These are phyloP conservation scores for Aspergillus pseudoterreus DNA, from an alignment of 2,329 filamentous ascomycete genomes.

Conservation along the genomic window DNA sequence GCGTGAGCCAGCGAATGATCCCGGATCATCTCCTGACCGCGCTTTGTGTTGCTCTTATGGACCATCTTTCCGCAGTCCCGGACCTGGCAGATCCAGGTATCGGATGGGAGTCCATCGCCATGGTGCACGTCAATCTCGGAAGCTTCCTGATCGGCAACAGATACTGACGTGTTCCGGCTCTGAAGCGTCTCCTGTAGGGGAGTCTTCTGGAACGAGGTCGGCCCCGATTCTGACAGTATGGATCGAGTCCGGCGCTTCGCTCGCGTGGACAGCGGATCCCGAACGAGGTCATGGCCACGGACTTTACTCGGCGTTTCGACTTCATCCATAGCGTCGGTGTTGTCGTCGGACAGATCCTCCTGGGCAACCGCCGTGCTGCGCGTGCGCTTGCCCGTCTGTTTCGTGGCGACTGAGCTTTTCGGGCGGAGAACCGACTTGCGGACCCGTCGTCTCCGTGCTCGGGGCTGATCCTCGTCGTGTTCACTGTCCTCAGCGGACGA, in stretches of 20 bases:
- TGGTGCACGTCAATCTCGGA: conserved; percentile 9
- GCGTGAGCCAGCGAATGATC: conserved; percentile 33
- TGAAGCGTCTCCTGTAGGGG: conserved; percentile 27
- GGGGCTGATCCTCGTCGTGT: conserved; percentile 20
- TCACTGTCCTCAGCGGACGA: conserved; percentile 31
- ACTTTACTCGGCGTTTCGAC: conserved; percentile 33
- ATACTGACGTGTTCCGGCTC: conserved; percentile 18
- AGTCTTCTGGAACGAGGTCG: conserved; percentile 20
- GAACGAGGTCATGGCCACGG: conserved; percentile 31
- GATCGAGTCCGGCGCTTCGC: conserved; percentile 28
- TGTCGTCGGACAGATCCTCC: conserved; percentile 25
- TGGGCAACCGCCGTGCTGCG: conserved; percentile 25
- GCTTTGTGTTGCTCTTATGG: conserved; percentile 29
- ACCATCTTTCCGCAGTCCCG: conserved; percentile 31
- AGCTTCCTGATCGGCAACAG: conserved; percentile 10
- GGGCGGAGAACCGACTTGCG: conserved; percentile 45
- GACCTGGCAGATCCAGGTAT: conserved; percentile 33
- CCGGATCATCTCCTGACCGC: conserved; percentile 29
- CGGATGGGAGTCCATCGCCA: conserved; percentile 17
- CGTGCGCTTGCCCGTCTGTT: conserved; percentile 41
- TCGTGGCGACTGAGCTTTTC: conserved; percentile 37
- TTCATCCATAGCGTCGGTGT: conserved; percentile 26
- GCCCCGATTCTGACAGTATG: conserved; percentile 25
- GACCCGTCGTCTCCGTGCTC: conserved; percentile 25
- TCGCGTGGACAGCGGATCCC: conserved; percentile 28